Base-by-base conservation (phyloP, 371 early-diverging fungal species). In the Mucor racemosus region DNA sequence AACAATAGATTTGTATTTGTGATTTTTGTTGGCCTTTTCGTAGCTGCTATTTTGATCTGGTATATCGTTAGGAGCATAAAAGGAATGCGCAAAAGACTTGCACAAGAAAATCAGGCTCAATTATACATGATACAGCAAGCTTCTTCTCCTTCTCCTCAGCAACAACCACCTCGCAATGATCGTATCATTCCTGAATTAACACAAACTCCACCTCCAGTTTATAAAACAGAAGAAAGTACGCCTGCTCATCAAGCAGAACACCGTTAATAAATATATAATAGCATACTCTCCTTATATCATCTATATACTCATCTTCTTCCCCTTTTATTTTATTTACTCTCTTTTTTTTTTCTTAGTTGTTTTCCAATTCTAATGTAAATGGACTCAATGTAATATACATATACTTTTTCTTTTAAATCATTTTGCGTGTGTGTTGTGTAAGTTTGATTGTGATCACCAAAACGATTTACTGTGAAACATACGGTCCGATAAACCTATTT, bases 1-100 rank as follows among this genome's bases (percentile, higher is more conserved):
- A 59, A 74, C 60, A 74, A 74, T 65, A 50, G 74, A 67, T 74
- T 74, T 74, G 67, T 74, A 35, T 74, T 74, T 70, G 60, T 74
- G 15, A 67, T 74, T 57, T 60, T 74, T 21, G 34, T 74, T 38
- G 74, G 74, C 11, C 26, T 66, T 3, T 4, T 70, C 13, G 35
- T 70, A 4, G 2, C 64, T 33, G 62, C 53, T 40, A 39, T 74
- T 15, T 55, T 74, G 40, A 58, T 70, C 21, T 74, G 74, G 74
- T 74, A 74, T 62, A 67, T 74, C 38, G 42, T 59, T 19, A 55
- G 60, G 35, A 74, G 74, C 59, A 50, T 74, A 15, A 69, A 74
- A 40, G 74, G 68, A 26, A 74, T 74, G 74, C 70, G 74, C n/a
- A 74, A 67, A 56, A 66, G 71, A 65, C 33, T 74, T n/a, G 67